Conservation (phyloP, 345 rosid genomes). For the Eucalyptus fibrosa region DNA sequence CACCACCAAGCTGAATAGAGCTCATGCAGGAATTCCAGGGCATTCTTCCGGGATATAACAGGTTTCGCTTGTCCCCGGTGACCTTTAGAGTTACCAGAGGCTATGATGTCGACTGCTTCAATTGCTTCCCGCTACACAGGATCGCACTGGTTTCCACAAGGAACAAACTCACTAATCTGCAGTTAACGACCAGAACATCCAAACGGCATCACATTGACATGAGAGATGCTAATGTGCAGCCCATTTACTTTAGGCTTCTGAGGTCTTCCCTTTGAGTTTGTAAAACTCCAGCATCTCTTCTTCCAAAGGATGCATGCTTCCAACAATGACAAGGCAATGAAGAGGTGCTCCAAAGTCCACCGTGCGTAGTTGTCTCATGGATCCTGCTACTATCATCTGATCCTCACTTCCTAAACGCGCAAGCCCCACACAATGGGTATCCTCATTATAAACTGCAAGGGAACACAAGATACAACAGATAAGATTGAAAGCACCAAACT, state of each 20-base stretch:
- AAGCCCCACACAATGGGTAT: slow-evolving; percentile 65
- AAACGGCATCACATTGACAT: not conserved
- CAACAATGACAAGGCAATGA: slow-evolving; percentile 80
- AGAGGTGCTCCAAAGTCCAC: slow-evolving; percentile 78
- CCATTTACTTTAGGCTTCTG: not conserved
- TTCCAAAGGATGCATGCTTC: slow-evolving; percentile 72
- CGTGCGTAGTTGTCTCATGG: slow-evolving; percentile 49
- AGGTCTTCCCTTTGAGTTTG: slow-evolving; percentile 6
- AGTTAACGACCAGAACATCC: not conserved
- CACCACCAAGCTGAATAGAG: not conserved
- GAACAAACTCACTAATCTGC: not conserved
- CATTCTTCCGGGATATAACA: not conserved
- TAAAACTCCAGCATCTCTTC: slow-evolving; percentile 84
- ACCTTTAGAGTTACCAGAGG: not conserved
- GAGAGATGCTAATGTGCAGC: not conserved
- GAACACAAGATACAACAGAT: not conserved
- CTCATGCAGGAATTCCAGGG: not conserved
- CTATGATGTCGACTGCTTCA: not conserved
- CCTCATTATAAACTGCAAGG: slow-evolving; percentile 45
- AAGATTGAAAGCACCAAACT: not conserved
- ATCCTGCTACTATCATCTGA: slow-evolving; percentile 68
- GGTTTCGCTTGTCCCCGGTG: not conserved
- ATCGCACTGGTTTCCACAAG: not conserved
- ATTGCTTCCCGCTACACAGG: not conserved
- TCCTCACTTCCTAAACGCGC: slow-evolving; percentile 81